Conservation (phyloP, 257 asterid species). For the Nicotiana benthamiana region DNA sequence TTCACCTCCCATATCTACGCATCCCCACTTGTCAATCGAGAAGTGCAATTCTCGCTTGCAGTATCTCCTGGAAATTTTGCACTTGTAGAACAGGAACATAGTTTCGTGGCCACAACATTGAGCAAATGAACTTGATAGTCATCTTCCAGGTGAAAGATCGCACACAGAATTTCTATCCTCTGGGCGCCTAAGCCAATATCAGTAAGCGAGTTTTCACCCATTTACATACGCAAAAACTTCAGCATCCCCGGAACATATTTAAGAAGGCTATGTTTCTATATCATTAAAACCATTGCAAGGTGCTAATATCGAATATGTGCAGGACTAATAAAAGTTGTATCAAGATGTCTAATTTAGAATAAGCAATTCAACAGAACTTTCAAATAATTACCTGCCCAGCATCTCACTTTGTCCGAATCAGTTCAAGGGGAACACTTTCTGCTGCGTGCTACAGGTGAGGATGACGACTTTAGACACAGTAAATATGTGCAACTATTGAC, state of each 20-base stretch:
- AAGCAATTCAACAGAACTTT: background rate
- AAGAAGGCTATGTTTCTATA: background rate
- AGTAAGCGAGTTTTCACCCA: background rate
- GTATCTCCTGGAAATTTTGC: background rate
- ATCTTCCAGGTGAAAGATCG: background rate
- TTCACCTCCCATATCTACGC: background rate
- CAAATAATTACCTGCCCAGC: conserved; percentile 29
- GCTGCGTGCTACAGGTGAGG: conserved; percentile 41
- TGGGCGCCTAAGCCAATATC: background rate
- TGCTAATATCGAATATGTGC: background rate
- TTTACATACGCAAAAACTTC: background rate
- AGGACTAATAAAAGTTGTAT: background rate
- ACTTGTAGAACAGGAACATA: background rate
- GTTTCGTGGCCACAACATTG: background rate
- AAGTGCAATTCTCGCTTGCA: background rate
- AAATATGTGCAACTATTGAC: background rate
- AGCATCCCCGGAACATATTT: background rate
- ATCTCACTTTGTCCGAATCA: conserved; percentile 58
- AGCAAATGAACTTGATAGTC: background rate
- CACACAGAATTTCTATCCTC: background rate
- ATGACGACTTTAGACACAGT: conserved; percentile 2
- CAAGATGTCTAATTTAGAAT: background rate
- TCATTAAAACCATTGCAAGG: background rate
- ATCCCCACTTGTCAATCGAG: background rate
- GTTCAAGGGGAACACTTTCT: conserved; percentile 73